Evolutionary conservation across 1,284 basidiomycete species (phyloP).

Genomic region (Entoloma clypeatum): DNA sequence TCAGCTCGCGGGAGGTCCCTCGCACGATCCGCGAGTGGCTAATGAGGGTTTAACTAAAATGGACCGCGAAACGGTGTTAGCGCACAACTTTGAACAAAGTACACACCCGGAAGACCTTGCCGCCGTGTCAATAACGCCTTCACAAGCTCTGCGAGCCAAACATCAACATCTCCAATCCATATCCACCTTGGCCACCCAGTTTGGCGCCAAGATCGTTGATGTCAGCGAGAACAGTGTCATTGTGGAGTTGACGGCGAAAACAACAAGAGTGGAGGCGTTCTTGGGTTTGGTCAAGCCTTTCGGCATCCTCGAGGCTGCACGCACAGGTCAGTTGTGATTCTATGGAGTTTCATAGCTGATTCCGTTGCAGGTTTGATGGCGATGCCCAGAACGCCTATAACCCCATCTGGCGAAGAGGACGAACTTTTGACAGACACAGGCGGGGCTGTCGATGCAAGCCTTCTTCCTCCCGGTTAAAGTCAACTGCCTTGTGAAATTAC

Average conservation of each 20-base stretch:
- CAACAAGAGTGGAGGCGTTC: conserved; percentile 89
- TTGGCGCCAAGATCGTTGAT: conserved; percentile 92
- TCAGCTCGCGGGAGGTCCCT: conserved; percentile 79
- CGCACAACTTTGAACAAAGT: conserved; percentile 70
- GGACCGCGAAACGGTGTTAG: conserved; percentile 66
- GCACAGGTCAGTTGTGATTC: conserved; percentile 61
- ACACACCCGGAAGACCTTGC: conserved; percentile 36
- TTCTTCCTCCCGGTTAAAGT: conserved; percentile 86
- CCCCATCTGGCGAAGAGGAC: conserved; percentile 57
- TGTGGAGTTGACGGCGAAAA: conserved; percentile 94
- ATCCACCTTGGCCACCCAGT: conserved; percentile 82
- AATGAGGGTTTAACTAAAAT: conserved; percentile 42
- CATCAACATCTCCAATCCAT: conserved; percentile 89
- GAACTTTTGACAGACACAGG: conserved; percentile 46
- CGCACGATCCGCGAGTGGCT: conserved; percentile 61
- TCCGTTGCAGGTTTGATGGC: conserved; percentile 78
- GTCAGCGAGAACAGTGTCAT: conserved; percentile 93
- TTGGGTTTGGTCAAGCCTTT: conserved; percentile 91
- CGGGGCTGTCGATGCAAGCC: conserved; percentile 73
- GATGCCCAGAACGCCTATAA: conserved; percentile 91
- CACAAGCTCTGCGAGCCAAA: conserved; percentile 85
- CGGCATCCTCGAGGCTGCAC: conserved; percentile 89
- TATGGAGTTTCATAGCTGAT: conserved; percentile 6
- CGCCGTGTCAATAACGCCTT: conserved; percentile 57
- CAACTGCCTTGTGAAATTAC: background rate